Percentiles rank a stretch among this genome's conserved stretches.
These are phyloP conservation scores for Jaapia argillacea DNA, from an alignment of 768 basidiomycete genomes.

Conservation along the genomic window DNA sequence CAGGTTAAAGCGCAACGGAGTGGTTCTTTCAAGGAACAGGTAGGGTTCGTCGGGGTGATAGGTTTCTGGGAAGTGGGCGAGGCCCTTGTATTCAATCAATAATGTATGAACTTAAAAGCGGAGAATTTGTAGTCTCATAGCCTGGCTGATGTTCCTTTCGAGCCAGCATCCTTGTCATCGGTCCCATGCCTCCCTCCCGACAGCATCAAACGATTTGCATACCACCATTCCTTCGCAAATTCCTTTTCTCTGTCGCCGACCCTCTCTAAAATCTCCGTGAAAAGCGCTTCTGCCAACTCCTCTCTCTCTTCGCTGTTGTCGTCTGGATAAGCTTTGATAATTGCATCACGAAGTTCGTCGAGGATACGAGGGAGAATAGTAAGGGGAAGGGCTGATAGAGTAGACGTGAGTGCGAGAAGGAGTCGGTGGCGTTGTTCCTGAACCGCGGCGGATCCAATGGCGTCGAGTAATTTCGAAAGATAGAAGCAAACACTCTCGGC, in stretches of 20 bases:
- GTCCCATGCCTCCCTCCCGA: too few species aligned
- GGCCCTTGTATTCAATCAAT: too few species aligned
- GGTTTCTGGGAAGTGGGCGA: too few species aligned
- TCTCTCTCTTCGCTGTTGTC: constrained; percentile 16
- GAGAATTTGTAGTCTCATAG: too few species aligned
- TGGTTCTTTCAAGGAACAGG: too few species aligned
- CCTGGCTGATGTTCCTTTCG: too few species aligned
- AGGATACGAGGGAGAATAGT: constrained; percentile 45
- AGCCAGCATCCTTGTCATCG: too few species aligned
- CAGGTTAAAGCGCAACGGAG: too few species aligned
- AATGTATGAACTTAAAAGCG: too few species aligned
- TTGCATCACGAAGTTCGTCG: constrained; percentile 29
- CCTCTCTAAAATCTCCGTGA: constrained; percentile 51
- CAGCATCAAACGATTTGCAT: constrained; percentile 24
- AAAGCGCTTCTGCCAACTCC: constrained; percentile 48
- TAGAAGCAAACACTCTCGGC: constrained; percentile 50
- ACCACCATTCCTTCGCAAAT: constrained; percentile 66
- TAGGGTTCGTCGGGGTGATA: too few species aligned
- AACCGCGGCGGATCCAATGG: constrained; percentile 25
- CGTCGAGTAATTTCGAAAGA: constrained; percentile 42
- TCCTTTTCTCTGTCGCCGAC: constrained; percentile 66
- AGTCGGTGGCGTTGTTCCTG: constrained; percentile 37
- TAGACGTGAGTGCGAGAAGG: constrained; percentile 55
- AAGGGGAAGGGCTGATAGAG: constrained; percentile 51
- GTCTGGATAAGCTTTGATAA: constrained; percentile 20